Evolutionary conservation across 2,329 filamentous ascomycete genomes (phyloP).

Genomic region (Cercospora sp.): DNA sequence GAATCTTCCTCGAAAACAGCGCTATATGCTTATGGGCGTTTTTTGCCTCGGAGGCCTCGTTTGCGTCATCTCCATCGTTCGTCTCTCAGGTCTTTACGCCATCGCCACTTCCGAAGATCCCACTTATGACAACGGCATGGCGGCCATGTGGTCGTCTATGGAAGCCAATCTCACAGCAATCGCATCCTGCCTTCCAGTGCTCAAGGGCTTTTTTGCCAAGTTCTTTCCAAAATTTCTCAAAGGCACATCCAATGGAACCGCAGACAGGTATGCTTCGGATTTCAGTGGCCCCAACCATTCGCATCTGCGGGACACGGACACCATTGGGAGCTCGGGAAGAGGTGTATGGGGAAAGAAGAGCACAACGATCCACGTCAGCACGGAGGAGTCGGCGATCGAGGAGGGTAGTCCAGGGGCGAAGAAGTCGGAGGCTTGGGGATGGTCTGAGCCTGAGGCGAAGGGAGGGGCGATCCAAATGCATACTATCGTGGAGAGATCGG

Average conservation of each 20-base stretch:
- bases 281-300: slow-evolving; percentile 1
- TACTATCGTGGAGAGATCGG: slow-evolving; percentile 1
- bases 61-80: slow-evolving; percentile 13
- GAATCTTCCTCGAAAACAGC: slow-evolving; percentile 5
- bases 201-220: neutral
- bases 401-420: neutral
- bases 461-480: slow-evolving; percentile 4
- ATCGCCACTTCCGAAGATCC: slow-evolving; percentile 6
- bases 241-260: neutral
- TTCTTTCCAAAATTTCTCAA: neutral
- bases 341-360: neutral
- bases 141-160: slow-evolving; percentile 3
- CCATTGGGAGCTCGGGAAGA: neutral
- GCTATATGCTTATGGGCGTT: slow-evolving; percentile 6
- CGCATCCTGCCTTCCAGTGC: slow-evolving; percentile 3
- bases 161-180: slow-evolving; percentile 9
- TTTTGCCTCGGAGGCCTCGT: slow-evolving; percentile 8
- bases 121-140: slow-evolving; percentile 10
- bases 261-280: neutral
- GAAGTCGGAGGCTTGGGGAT: slow-evolving; percentile 10
- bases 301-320: neutral
- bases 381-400: neutral
- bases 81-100: slow-evolving; percentile 6
- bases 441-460: neutral
- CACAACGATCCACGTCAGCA: neutral